Evolutionary conservation across 176 grass and related monocot genomes (phyloP), one percentile per base, ranked within the genome.

Genomic region (Rhynchospora pubera): DNA sequence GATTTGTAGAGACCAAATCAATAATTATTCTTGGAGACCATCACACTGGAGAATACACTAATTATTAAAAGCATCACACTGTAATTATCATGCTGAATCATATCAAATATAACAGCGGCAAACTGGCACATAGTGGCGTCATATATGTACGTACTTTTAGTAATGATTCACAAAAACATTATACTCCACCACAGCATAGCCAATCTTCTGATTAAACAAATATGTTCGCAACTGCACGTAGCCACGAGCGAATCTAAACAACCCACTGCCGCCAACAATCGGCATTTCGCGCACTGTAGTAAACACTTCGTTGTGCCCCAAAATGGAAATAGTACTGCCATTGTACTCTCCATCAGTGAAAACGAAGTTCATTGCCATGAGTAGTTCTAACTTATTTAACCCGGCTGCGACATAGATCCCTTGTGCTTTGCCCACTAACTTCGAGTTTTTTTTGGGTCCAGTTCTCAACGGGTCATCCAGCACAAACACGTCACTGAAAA

Each of bases 321-420:
- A 0, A n/a, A 96, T 85, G 45, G 84, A 13, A 1, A 96, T 62
- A 59, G 28, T 80, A 85, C 93, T 96, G 3, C 90, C 88, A 45
- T 92, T 92, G 85, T 96, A 56, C 2, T 89, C 84, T 0, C 93
- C 93, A 13, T 73, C 86, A 5, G 85, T 83, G 82, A 96, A 96
- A 2, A 88, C 85, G 65, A 96, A 87, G 87, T 87, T 91, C 92
- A 94, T 91, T 28, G 50, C 15, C 89, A 91, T 87, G 56, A 94
- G 85, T 5, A 89, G 39, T 0, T 83, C 89, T 61, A 57, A 56
- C 18, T 81, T 85, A 4, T 3, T 2, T 83, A 78, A 79, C 83
- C 84, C 82, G 0, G 87, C 87, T 55, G 77, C 71, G 24, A 85
- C 85, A 77, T 94, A 94, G 5, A 88, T 78, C 13, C 92, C 92